Base-by-base conservation (phyloP, 768 basidiomycete species). In the Leccinum boreale region DNA sequence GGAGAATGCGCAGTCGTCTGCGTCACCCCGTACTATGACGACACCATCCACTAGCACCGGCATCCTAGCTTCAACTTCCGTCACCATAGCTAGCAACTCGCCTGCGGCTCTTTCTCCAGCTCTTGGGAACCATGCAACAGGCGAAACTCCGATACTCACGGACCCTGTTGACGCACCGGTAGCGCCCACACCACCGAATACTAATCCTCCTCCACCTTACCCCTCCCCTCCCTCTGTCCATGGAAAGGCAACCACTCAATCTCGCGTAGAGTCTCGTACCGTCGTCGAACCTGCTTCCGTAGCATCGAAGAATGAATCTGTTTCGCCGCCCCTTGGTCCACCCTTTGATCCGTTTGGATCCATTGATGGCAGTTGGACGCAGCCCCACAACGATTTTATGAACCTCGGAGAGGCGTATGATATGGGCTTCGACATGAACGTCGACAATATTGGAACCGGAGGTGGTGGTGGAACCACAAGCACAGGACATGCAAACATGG, bases 191-290 rank as follows among this genome's bases (percentile, higher is more conserved):
- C 42, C 42, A 44, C 19, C 19, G 11, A 44, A 44, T 29, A 53
- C 70, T 36, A 64, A 62, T 52, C 61, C 65, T n/a, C 66, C 64
- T 4, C 63, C 67, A 8, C 67, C 67, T 59, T 87, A 86, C 61
- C 85, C 85, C 5, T 85, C 85, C 0, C 85, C 85, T 17, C 82
- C 85, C 35, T 81, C 84, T 29, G 73, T 74, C n/a, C 73, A 74
- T 49, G 61, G 60, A 11, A 70, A 70, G 50, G 26, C 62, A 49
- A 44, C 42, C 5, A 7, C 39, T 29, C 62, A 64, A 36, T 45
- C 56, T 33, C 52, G 23, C 3, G 24, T 42, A 28, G 69, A 77
- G 12, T 72, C 71, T 26, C 59, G 67, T 23, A 52, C 64, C 26
- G 57, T 68, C 47, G 51, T 56, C n/a, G 63, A 59, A 21, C 59